phyloP scores from a whole-genome alignment of 2,329 filamentous ascomycete genomes.

The Talaromyces sp. region DNA sequence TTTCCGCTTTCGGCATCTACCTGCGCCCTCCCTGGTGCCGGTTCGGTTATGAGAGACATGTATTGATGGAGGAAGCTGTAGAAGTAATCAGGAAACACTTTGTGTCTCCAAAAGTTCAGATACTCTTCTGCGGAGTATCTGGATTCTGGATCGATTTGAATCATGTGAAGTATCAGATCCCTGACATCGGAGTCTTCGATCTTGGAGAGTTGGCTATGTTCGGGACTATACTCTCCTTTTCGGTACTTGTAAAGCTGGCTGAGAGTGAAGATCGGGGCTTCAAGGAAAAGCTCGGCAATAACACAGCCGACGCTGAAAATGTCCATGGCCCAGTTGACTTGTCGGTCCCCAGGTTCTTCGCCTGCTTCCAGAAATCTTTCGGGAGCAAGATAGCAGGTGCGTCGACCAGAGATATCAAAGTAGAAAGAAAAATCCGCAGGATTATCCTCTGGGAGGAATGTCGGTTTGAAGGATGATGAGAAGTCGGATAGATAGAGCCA shows the following conservation, averaged over 20 bases:
- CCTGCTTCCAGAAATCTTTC: slow-evolving; percentile 79
- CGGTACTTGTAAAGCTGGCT: slow-evolving; percentile 95
- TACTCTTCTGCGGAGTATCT: slow-evolving; percentile 93
- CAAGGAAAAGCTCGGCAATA: slow-evolving; percentile 92
- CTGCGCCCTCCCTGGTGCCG: slow-evolving; percentile 71
- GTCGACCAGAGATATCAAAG: slow-evolving; percentile 85
- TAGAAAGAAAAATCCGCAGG: slow-evolving; percentile 97
- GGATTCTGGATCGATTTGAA: slow-evolving; percentile 86
- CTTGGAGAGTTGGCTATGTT: slow-evolving; percentile 72
- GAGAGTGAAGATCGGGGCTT: slow-evolving; percentile 94
- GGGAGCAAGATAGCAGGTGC: slow-evolving; percentile 92
- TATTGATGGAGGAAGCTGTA: slow-evolving; percentile 97
- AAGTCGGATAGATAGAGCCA: slow-evolving; percentile 99
- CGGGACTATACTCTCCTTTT: slow-evolving; percentile 85
- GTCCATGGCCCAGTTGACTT: slow-evolving; percentile 90
- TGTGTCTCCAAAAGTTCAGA: slow-evolving; percentile 83
- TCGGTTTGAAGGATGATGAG: slow-evolving; percentile 90
- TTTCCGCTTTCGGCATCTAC: slow-evolving; percentile 67
- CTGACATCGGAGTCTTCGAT: slow-evolving; percentile 85
- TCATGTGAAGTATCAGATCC: slow-evolving; percentile 92
- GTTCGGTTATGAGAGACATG: slow-evolving; percentile 92
- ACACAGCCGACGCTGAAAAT: slow-evolving; percentile 96
- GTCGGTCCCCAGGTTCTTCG: slow-evolving; percentile 61
- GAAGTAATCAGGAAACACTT: slow-evolving; percentile 93
- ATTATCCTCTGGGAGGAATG: slow-evolving; percentile 90